A percentile compares a stretch with the other conserved stretches of the same genome.
phyloP scores from a whole-genome alignment of 495 filamentous ascomycete genomes.

The Aspergillus conjunctus region DNA sequence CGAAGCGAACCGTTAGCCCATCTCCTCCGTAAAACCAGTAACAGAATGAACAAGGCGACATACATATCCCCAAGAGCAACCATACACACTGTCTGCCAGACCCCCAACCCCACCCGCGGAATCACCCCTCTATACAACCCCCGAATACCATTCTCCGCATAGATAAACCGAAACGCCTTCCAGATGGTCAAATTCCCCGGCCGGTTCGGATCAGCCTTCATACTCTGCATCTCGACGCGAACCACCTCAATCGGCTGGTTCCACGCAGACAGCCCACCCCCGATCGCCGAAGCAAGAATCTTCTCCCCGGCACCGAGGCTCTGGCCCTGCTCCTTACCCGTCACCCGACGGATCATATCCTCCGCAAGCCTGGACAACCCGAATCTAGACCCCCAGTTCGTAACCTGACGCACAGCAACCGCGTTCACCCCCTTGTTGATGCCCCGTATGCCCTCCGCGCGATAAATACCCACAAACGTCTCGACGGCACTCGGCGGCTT shows the following conservation, averaged over 20 bases:
- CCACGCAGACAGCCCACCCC: conserved; percentile 22
- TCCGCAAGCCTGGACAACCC: conserved; percentile 26
- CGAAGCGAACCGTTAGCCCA: neutral
- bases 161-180: conserved; percentile 19
- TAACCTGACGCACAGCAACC: conserved; percentile 21
- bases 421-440: conserved; percentile 24
- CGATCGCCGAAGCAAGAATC: conserved; percentile 23
- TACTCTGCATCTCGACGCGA: conserved; percentile 25
- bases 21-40: neutral
- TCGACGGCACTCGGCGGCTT: conserved; percentile 13
- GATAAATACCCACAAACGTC: conserved; percentile 12
- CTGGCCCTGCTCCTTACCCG: conserved; percentile 11
- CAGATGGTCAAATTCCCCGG: conserved; percentile 17
- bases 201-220: conserved; percentile 23
- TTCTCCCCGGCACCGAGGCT: conserved; percentile 11
- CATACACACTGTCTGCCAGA: conserved; percentile 26
- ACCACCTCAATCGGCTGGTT: conserved; percentile 28
- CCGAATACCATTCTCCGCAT: conserved; percentile 9
- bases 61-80: conserved; percentile 25
- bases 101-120: conserved; percentile 23
- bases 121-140: conserved; percentile 23
- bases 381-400: conserved; percentile 21
- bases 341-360: conserved; percentile 16
- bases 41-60: neutral
- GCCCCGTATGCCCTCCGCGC: conserved; percentile 1